Evolutionary conservation across 2,329 filamentous ascomycete genomes (phyloP).

Genomic region (Calonectria fujianensis): DNA sequence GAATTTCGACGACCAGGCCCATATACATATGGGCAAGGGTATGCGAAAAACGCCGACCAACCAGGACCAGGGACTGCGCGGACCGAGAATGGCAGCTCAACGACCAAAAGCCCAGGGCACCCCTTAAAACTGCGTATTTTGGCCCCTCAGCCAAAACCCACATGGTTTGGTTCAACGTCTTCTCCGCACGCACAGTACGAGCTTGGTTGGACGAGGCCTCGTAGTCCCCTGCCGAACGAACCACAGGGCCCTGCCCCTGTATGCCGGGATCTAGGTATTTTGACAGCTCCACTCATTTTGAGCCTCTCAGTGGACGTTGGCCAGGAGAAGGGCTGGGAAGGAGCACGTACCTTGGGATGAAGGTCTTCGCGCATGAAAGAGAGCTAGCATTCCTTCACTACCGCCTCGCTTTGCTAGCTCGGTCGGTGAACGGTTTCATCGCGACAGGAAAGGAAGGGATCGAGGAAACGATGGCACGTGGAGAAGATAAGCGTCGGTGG

Average conservation of each 20-base stretch:
- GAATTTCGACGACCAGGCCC: background rate
- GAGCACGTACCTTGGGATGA: background rate
- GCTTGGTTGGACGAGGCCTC: background rate
- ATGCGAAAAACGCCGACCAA: background rate
- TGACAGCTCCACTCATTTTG: background rate
- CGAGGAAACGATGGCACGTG: constrained; percentile 1
- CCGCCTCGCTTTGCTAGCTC: background rate
- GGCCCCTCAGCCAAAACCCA: background rate
- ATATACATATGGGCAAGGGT: background rate
- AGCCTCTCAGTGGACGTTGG: background rate
- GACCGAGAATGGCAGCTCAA: background rate
- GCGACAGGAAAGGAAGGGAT: constrained; percentile 8
- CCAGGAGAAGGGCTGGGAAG: constrained; percentile 6
- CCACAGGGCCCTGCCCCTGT: background rate
- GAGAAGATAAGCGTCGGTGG: background rate
- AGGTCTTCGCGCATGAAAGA: background rate
- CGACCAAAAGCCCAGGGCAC: background rate
- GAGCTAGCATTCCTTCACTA: background rate
- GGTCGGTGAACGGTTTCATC: background rate
- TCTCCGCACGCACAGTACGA: constrained; percentile 14
- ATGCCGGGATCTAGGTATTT: background rate
- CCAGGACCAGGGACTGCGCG: background rate
- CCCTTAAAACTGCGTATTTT: constrained; percentile 3
- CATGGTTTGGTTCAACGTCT: background rate
- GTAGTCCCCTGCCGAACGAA: background rate